Evolutionary conservation across 164 flowering plant species (phyloP), one percentile per base, ranked within the genome.

Genomic region (Malania oleifera): DNA sequence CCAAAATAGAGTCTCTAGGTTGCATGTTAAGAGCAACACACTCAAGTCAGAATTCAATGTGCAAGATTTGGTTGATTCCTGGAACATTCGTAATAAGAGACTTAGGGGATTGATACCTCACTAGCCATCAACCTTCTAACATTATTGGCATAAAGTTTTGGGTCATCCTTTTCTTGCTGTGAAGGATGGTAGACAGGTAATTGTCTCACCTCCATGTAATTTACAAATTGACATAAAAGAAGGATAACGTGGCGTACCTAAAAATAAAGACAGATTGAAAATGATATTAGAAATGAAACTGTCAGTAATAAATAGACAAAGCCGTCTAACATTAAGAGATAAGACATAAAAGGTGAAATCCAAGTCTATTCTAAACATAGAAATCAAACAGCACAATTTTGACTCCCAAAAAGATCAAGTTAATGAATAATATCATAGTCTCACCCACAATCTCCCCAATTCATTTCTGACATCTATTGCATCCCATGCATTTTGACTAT

Each of bases 171-270:
- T 71, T 93, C 99, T 79, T 86, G 76, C 56, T 80, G 75, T 11
- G 95, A 85, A 0, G 99, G 99, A 67, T 69, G 53, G 70, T 88
- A 93, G 9, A 85, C 65, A 53, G 99, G 99, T 54, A 93, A 71
- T 18, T 70, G 52, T 22, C 59, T 80, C 57, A 86, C 99, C 77
- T 90, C 95, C 39, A 93, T 69, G 67, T 83, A 64, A 73, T 93
- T 93, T 52, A 85, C 83, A 69, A 90, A 85, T 73, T 93, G 99
- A 71, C 99, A 88, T 41, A 93, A 71, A 58, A 93, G 97, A 54
- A 88, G 71, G 61, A 93, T 50, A 39, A 86, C 87, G 80, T 93
- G 99, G 44, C 95, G 91, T 20, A 59, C 82, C 99, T 93, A 88
- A 77, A 77, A 70, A 67, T 5, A 57, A 52, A 61, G 7, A 55